Evolutionary conservation across 345 rosid species (phyloP), one percentile per base, ranked within the genome.

Genomic region (Salix dunnii): DNA sequence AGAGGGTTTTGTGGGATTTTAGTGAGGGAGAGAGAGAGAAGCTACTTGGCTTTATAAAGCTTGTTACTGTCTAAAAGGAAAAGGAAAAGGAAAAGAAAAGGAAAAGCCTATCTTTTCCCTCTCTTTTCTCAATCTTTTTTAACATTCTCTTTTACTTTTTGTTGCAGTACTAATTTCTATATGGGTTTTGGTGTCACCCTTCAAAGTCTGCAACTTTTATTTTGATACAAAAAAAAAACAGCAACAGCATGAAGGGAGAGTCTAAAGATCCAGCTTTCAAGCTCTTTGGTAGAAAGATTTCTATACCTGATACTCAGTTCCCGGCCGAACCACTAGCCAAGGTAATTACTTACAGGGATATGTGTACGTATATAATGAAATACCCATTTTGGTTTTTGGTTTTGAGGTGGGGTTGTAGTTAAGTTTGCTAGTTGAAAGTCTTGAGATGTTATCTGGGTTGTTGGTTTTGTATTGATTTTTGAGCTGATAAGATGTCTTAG

Each of bases 201-300:
- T 81, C 76, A 30, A 61, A 68, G 77, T 58, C 69, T 67, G 30
- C 68, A 23, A 23, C 35, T 36, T 53, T 61, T 58, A n/a, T 58
- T 58, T 58, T 58, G 62, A 58, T 58, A 58, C 14, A 58, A 25
- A 1, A n/a, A 53, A 53, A n/a, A 55, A 2, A 55, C 27, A 3
- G 9, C 11, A 40, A 10, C 43, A 33, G 5, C 43, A 58, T 58
- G 62, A 58, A 58, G 28, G 62, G 62, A 1, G 69, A 63, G 48
- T 73, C 46, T 66, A 85, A 73, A 68, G 89, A 89, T 86, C 87
- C 89, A 38, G 91, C 88, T 74, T 82, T 91, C 82, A 91, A 84
- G 88, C 93, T 91, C 79, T 91, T 91, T 82, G 96, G 96, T 64
- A 83, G 88, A 66, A 86, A 87, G 78, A 91, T 91, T 85, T 89